A percentile compares a stretch with the other conserved stretches of the same genome.
Conservation (phyloP, 192 early-diverging fungal species). For the Backusella tuberculispora region DNA sequence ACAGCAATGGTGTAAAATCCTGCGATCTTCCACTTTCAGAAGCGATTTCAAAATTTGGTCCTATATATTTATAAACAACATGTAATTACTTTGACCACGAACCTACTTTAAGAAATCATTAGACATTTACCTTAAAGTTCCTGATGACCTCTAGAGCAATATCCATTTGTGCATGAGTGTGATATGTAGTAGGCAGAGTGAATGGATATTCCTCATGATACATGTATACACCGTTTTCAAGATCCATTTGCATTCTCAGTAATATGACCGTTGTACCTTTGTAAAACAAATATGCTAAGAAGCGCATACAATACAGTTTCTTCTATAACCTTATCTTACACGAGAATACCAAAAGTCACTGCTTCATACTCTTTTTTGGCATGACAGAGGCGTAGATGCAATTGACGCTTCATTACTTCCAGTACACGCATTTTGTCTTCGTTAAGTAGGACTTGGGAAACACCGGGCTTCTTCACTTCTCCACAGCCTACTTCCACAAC, state of each 20-base stretch:
- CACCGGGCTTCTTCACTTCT: constrained; percentile 1
- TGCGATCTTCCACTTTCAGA: too few species aligned
- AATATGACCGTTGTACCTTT: constrained; percentile 9
- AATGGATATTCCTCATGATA: not conserved
- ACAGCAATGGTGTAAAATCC: too few species aligned
- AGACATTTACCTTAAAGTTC: not conserved
- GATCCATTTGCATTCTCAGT: not conserved
- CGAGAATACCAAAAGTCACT: constrained; percentile 19
- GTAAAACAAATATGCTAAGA: constrained; percentile 14
- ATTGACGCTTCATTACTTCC: constrained; percentile 20
- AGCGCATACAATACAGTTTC: not conserved
- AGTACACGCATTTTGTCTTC: constrained; percentile 23
- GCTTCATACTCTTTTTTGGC: constrained; percentile 16
- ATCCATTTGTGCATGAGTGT: not conserved
- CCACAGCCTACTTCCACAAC: constrained; percentile 18
- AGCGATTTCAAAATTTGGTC: too few species aligned
- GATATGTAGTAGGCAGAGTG: constrained; percentile 1
- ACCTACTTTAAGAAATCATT: constrained; percentile 3
- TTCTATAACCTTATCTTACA: constrained; percentile 14
- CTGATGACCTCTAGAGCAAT: not conserved
- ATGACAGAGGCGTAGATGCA: constrained; percentile 10
- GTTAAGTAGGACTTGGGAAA: not conserved
- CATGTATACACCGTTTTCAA: not conserved
- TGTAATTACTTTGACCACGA: not conserved
- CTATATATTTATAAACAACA: not conserved